phyloP scores from a whole-genome alignment of 2,329 filamentous ascomycete species.

The Chrysoporthe austroafricana region DNA sequence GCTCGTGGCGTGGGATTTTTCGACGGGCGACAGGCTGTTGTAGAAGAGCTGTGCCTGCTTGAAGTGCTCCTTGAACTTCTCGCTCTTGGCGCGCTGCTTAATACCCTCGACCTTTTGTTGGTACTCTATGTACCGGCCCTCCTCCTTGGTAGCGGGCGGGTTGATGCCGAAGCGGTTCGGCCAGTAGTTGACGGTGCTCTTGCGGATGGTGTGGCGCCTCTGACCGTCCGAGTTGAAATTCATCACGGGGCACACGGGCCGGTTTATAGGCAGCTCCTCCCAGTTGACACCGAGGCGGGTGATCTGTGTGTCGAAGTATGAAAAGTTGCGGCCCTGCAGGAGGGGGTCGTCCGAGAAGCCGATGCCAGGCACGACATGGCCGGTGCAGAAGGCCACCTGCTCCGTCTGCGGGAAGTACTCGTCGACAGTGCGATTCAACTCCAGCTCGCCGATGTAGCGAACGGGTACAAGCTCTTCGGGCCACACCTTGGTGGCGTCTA shows the following conservation, averaged over 20 bases:
- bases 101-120: constrained; percentile 68
- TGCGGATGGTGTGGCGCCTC: constrained; percentile 72
- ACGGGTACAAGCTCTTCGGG: constrained; percentile 77
- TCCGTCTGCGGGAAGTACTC: constrained; percentile 84
- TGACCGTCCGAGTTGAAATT: constrained; percentile 78
- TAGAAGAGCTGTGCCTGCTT: constrained; percentile 82
- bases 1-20: constrained; percentile 64
- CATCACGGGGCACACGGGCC: constrained; percentile 74
- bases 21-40: constrained; percentile 71
- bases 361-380: constrained; percentile 78
- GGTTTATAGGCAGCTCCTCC: constrained; percentile 78
- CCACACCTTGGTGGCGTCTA: constrained; percentile 87
- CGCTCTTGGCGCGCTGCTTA: constrained; percentile 69
- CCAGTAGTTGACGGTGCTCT: constrained; percentile 78
- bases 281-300: constrained; percentile 74
- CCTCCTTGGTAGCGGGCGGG: constrained; percentile 63
- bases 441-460: constrained; percentile 76
- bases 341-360: constrained; percentile 78
- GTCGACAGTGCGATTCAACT: constrained; percentile 78
- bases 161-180: constrained; percentile 70
- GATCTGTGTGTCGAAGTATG: constrained; percentile 70
- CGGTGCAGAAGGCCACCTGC: constrained; percentile 81
- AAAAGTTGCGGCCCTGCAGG: constrained; percentile 72
- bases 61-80: constrained; percentile 79
- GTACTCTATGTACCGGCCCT: constrained; percentile 73